Conservation (phyloP, 2,329 filamentous ascomycete species). For the Aspergillus clavatus region DNA sequence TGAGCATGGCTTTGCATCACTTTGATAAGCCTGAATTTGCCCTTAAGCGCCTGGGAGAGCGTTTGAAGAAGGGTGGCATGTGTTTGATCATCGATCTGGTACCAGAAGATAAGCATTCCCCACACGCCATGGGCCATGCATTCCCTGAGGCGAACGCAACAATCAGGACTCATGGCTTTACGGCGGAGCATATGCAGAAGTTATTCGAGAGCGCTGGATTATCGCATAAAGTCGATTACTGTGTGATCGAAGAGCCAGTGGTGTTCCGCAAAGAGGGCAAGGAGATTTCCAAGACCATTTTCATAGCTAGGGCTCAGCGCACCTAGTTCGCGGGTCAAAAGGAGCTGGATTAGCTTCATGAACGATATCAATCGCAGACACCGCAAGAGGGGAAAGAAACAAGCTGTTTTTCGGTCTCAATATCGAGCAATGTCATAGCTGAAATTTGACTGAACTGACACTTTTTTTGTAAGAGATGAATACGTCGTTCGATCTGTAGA, state of each 20-base stretch:
- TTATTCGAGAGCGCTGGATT: slow-evolving; percentile 63
- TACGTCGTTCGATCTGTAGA: too few relatives aligned
- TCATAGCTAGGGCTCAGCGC: slow-evolving; percentile 30
- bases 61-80: slow-evolving; percentile 62
- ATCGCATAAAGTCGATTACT: slow-evolving; percentile 53
- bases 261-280: slow-evolving; percentile 36
- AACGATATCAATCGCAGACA: too few relatives aligned
- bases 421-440: too few relatives aligned
- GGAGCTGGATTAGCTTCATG: too few relatives aligned
- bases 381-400: too few relatives aligned
- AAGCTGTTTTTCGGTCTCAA: too few relatives aligned
- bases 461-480: too few relatives aligned
- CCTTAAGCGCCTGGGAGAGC: slow-evolving; percentile 54
- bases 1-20: slow-evolving; percentile 63
- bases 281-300: slow-evolving; percentile 23
- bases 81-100: slow-evolving; percentile 66
- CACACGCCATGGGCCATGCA: slow-evolving; percentile 14
- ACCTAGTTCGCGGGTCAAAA: slow-evolving; percentile 4
- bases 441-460: too few relatives aligned
- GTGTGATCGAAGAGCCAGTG: slow-evolving; percentile 49
- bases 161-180: slow-evolving; percentile 64
- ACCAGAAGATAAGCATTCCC: slow-evolving; percentile 42
- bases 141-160: slow-evolving; percentile 44
- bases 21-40: slow-evolving; percentile 61
- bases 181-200: slow-evolving; percentile 51